Base-by-base conservation (phyloP, 2,329 filamentous ascomycete genomes). In the Anthostomella pinea region DNA sequence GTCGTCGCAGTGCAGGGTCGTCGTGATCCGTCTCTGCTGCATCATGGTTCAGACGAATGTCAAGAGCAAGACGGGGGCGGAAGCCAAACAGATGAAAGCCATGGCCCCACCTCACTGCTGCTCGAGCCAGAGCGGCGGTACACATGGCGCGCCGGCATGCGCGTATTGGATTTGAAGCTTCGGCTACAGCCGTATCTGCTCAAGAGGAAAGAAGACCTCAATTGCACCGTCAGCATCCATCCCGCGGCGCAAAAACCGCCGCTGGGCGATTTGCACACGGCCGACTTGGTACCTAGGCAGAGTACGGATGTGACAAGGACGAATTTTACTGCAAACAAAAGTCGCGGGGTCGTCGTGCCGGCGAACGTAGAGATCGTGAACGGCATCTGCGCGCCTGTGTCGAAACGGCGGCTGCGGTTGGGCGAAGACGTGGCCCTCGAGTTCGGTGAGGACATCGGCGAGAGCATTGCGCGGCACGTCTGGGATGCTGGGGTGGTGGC, bases 381-480 rank as follows among this genome's bases (percentile, higher is more conserved):
- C 6, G 53, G 52, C 10, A 41, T 44, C 2, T 47, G 48, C 27
- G 34, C 46, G 8, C 43, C 51, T 6, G 43, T 54, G 5, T 46
- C 51, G 37, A 22, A n/a, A 14, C 11, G n/a, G 23, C 6, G 7
- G 23, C 8, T 1, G 20, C 14, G 11, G 15, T 20, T 5, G 43
- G 1, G 56, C 51, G 9, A 59, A 52, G 46, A 47, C 52, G 2
- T 55, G 1, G 48, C 45, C 8, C 42, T 76, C 6, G 62, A 68
- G 18, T 57, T 79, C 4, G 69, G 74, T 35, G 77, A 80, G 41
- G 73, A 78, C 34, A 68, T 79, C 8, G 75, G 74, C 10, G 75
- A 79, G 57, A 78, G 73, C 50, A 79, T 80, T 36, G 75, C 75
- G 1, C 68, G 75, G 3, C 75, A 79, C 41, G 63, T 79, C 5